A percentile compares a stretch with the other conserved stretches of the same genome.
Evolutionary conservation across 441 rosid species (phyloP).

Genomic region (Flueggea neowawraea): DNA sequence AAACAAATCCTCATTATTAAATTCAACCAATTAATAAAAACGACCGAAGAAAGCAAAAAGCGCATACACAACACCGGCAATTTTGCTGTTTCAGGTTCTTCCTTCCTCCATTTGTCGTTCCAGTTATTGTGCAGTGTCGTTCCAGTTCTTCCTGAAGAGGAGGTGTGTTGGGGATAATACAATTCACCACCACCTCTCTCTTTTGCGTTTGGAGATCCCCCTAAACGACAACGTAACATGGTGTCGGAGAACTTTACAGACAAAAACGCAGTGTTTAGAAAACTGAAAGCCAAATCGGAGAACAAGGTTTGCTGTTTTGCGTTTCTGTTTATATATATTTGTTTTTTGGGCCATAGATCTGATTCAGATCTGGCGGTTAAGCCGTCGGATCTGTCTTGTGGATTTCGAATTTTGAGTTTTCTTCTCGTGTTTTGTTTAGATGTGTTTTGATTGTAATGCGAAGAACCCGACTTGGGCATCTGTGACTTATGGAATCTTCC

Average conservation of each 20-base stretch:
- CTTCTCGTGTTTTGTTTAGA: slow-evolving; percentile 30
- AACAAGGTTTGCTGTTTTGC: slow-evolving; percentile 58
- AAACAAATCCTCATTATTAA: too few relatives aligned
- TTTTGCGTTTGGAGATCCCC: neutral
- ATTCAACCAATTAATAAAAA: too few relatives aligned
- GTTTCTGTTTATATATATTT: neutral
- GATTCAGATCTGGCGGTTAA: slow-evolving; percentile 40
- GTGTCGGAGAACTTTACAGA: slow-evolving; percentile 61
- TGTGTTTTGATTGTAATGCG: slow-evolving; percentile 94
- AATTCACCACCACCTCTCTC: too few relatives aligned
- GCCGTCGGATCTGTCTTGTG: slow-evolving; percentile 18
- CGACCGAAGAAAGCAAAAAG: too few relatives aligned
- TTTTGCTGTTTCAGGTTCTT: too few relatives aligned
- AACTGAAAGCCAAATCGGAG: slow-evolving; percentile 79
- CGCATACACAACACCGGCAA: too few relatives aligned
- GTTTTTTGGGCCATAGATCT: slow-evolving; percentile 7
- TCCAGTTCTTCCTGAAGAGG: neutral
- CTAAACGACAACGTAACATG: slow-evolving; percentile 29
- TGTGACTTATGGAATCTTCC: slow-evolving; percentile 90
- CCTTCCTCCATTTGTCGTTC: too few relatives aligned
- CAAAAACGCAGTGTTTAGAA: slow-evolving; percentile 71
- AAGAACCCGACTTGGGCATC: slow-evolving; percentile 98
- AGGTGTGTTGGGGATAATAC: neutral
- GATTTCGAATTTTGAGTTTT: neutral
- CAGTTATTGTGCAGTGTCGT: too few relatives aligned